phyloP scores from a whole-genome alignment of 1,139 yeast species.

The Taiozyma sp. region DNA sequence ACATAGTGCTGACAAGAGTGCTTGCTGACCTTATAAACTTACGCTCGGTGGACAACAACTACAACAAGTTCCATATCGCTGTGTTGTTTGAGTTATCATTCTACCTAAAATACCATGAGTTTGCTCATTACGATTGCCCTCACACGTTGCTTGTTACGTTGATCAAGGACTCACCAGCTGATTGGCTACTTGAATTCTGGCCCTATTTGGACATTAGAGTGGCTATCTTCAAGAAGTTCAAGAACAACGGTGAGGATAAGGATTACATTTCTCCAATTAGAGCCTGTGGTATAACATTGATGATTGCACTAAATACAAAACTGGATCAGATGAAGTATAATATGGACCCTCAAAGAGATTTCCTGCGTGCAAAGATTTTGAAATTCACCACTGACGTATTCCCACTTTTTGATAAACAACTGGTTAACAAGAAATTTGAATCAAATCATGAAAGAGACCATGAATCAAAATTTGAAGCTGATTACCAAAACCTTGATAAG shows the following conservation, averaged over 20 bases:
- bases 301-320: constrained; percentile 14
- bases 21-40: constrained; percentile 10
- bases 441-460: constrained; percentile 10
- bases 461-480: constrained; percentile 5
- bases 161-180: constrained; percentile 9
- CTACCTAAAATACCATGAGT: constrained; percentile 5
- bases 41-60: constrained; percentile 8
- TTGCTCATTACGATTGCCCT: constrained; percentile 11
- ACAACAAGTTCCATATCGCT: constrained; percentile 12
- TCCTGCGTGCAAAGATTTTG: constrained; percentile 14
- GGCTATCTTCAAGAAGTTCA: constrained; percentile 3
- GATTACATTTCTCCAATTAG: constrained; percentile 5
- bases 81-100: constrained; percentile 17
- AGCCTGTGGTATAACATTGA: constrained; percentile 12
- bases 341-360: constrained; percentile 17
- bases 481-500: neutral
- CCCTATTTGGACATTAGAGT: constrained; percentile 14
- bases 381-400: constrained; percentile 12
- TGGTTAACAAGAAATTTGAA: constrained; percentile 14
- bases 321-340: constrained; percentile 8
- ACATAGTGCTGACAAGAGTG: constrained; percentile 7
- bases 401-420: constrained; percentile 6
- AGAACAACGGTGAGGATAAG: neutral
- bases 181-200: constrained; percentile 20
- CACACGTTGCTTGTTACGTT: constrained; percentile 6